These are phyloP conservation scores for Tricholomella constricta DNA, from an alignment of 768 basidiomycete species.

Conservation along the genomic window DNA sequence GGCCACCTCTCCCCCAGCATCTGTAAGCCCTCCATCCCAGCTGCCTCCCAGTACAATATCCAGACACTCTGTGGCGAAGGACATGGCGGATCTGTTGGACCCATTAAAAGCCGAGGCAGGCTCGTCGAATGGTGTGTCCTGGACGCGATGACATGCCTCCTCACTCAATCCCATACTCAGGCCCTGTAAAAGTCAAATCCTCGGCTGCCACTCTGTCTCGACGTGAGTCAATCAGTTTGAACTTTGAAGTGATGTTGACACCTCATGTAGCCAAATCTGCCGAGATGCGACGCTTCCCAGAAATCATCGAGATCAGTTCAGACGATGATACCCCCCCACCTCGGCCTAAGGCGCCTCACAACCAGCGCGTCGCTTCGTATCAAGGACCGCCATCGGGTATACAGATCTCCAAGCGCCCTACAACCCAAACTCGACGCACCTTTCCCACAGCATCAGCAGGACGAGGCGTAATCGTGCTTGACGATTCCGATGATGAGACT, in stretches of 20 bases:
- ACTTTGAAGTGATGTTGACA: too few species aligned
- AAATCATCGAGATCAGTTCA: conserved; percentile 13
- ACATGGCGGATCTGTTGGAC: too few species aligned
- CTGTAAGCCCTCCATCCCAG: not conserved
- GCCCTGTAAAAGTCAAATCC: too few species aligned
- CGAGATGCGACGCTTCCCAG: not conserved
- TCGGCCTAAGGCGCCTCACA: not conserved
- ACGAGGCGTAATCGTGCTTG: conserved; percentile 1
- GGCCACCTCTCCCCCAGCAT: not conserved
- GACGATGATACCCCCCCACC: not conserved
- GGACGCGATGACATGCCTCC: too few species aligned
- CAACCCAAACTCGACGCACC: not conserved
- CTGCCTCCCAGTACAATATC: too few species aligned
- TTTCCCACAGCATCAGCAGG: not conserved
- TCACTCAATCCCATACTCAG: not conserved
- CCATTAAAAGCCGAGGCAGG: not conserved
- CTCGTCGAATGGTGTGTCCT: not conserved
- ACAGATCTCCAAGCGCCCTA: not conserved
- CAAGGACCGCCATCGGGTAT: conserved; percentile 6
- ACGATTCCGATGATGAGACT: conserved; percentile 9
- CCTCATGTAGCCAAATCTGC: not conserved
- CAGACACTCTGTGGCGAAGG: too few species aligned
- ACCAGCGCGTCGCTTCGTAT: not conserved
- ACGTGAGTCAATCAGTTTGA: too few species aligned
- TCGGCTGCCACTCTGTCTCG: not conserved